Conservation (phyloP, 345 rosid genomes). For the Citrus sinensis region DNA sequence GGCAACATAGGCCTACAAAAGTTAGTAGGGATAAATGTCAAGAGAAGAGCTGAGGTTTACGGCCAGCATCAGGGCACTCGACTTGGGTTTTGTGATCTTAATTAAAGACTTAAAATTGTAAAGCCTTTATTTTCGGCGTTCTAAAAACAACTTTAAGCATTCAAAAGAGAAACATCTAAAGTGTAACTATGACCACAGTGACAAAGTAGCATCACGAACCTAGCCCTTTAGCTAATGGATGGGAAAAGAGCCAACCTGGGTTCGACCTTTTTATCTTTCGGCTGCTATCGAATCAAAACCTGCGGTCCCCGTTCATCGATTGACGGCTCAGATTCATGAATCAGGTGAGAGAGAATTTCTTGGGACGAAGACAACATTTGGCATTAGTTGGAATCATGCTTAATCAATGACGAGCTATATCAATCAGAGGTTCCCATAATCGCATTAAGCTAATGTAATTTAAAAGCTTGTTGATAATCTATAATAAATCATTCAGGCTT, state of each 20-base stretch:
- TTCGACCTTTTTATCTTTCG: conserved; percentile 17
- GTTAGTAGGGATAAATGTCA: background rate
- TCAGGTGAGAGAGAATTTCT: background rate
- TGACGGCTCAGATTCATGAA: conserved; percentile 3
- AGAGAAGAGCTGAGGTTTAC: background rate
- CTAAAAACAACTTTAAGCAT: background rate
- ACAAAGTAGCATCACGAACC: background rate
- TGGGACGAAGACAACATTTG: background rate
- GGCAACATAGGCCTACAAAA: conserved; percentile 11
- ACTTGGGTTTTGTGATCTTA: background rate
- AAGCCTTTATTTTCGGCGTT: conserved; percentile 1
- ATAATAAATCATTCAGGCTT: background rate
- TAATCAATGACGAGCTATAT: background rate
- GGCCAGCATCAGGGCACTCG: background rate
- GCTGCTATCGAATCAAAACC: conserved; percentile 4
- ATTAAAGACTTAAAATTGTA: background rate
- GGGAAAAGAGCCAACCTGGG: background rate
- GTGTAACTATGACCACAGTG: background rate
- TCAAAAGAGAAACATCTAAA: conserved; percentile 8
- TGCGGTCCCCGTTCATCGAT: conserved; percentile 9
- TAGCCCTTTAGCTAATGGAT: background rate
- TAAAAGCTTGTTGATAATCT: background rate
- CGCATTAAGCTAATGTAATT: background rate
- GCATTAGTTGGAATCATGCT: background rate
- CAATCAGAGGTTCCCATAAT: conserved; percentile 14